Evolutionary conservation across 2,329 filamentous ascomycete species (phyloP), one percentile per base, ranked within the genome.

Genomic region (Teratosphaeria nubilosa): DNA sequence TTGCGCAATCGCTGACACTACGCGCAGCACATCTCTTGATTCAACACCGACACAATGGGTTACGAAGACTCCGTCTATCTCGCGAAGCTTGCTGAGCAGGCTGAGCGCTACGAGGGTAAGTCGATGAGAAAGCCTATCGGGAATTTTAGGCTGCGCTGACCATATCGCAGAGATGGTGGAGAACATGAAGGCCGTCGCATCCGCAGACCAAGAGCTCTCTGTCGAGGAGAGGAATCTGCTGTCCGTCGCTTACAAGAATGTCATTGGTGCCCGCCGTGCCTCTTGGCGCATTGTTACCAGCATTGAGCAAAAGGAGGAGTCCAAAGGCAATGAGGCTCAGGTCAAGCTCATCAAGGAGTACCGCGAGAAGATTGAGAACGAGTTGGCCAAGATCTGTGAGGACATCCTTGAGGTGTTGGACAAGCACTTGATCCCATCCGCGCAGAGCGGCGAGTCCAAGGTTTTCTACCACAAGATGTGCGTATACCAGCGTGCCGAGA

Each of bases 401-500:
- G 92, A 97, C 74, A 94, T 97, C 74, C 87, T 97, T 65, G 88
- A 95, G 70, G 91, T 96, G 70, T 85, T 97, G 59, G 91, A 96
- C 80, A 79, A 92, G 79, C 88, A 92, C 81, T 82, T 97, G 72
- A 96, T 97, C 72, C 89, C 90, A 70, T 94, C 89, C 70, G 92
- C 92, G 69, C 87, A 94, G 82, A 90, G 86, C 72, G 92, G 91
- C 78, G 92, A 97, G 83, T 96, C 91, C 72, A 96, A 96, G 86
- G 92, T 97, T 70, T 97, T 97, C 82, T 96, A 96, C 82, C 91
- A 97, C 88, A 97, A 97, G 87, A 97, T 97, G 91, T 95, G 77
- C 68, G 84, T 74, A 60, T 62, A 32, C 50, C 9, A 31, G 58
- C 45, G 6, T 52, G 32, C 51, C 41, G 41, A 24, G 32, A 41